phyloP scores from a whole-genome alignment of 73 alveolate species.

The Breviolum minutum region DNA sequence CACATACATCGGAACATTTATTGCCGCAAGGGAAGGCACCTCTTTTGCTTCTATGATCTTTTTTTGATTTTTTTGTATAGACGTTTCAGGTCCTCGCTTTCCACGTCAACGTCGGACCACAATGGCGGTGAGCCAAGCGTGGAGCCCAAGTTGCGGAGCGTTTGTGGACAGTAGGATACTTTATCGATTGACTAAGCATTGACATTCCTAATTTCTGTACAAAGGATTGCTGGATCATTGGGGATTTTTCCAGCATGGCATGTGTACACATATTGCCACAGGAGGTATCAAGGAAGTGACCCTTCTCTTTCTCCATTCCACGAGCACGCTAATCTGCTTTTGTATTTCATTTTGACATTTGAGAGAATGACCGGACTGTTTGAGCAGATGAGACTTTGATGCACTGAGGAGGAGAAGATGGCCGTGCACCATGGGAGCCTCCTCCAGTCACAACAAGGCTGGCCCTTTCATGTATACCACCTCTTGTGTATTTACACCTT shows the following conservation, averaged over 20 bases:
- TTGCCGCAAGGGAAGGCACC: neutral
- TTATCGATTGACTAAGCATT: no score
- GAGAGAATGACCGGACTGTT: no score
- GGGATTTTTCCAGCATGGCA: no score
- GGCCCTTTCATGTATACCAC: neutral
- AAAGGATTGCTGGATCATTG: no score
- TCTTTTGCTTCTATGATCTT: neutral
- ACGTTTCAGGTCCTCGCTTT: constrained; percentile 32
- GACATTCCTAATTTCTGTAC: no score
- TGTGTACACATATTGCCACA: no score
- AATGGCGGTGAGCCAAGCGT: constrained; percentile 5
- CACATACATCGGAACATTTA: no score
- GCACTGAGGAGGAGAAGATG: neutral
- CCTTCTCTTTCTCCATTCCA: no score
- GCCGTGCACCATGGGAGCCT: constrained; percentile 61
- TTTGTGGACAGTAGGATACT: neutral
- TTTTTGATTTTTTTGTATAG: neutral
- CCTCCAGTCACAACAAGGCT: constrained; percentile 39
- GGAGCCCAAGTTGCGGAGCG: neutral
- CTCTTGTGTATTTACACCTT: neutral
- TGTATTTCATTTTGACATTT: no score
- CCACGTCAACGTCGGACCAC: constrained; percentile 64
- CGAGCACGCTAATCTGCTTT: no score
- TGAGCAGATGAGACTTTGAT: neutral
- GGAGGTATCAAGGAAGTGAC: no score